Conservation (phyloP, 257 asterid genomes). For the Solanum sparsipilum region DNA sequence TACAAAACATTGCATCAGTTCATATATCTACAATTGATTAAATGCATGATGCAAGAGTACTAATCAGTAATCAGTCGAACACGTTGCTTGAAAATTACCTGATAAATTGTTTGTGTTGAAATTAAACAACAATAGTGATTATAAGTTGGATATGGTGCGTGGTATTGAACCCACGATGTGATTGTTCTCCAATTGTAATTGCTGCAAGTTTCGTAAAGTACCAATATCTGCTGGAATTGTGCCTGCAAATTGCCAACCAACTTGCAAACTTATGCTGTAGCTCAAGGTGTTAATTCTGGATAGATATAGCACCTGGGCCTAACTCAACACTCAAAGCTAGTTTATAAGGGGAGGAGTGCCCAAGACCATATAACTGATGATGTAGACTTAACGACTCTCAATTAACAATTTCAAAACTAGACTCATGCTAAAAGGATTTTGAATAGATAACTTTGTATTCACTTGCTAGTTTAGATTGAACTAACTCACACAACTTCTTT, state of each 20-base stretch:
- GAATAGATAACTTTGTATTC: not conserved
- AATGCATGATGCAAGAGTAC: too few relatives aligned
- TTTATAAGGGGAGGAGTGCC: not conserved
- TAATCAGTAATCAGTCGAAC: too few relatives aligned
- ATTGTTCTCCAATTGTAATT: not conserved
- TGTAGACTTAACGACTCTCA: too few relatives aligned
- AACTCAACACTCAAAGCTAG: not conserved
- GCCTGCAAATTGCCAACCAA: not conserved
- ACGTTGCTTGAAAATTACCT: not conserved
- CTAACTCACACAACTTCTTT: not conserved
- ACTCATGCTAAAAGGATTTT: too few relatives aligned
- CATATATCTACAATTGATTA: too few relatives aligned
- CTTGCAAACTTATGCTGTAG: not conserved
- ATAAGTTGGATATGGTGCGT: not conserved
- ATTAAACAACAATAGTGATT: not conserved
- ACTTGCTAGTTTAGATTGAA: not conserved
- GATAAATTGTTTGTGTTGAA: not conserved
- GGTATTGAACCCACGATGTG: not conserved
- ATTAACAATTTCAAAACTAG: too few relatives aligned
- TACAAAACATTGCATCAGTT: too few relatives aligned
- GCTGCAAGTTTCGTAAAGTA: not conserved
- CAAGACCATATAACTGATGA: too few relatives aligned
- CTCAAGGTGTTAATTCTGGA: not conserved
- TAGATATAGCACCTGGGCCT: not conserved
- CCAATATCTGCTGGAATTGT: not conserved